Conservation (phyloP, 306 rosid species). For the Malus sieversii region DNA sequence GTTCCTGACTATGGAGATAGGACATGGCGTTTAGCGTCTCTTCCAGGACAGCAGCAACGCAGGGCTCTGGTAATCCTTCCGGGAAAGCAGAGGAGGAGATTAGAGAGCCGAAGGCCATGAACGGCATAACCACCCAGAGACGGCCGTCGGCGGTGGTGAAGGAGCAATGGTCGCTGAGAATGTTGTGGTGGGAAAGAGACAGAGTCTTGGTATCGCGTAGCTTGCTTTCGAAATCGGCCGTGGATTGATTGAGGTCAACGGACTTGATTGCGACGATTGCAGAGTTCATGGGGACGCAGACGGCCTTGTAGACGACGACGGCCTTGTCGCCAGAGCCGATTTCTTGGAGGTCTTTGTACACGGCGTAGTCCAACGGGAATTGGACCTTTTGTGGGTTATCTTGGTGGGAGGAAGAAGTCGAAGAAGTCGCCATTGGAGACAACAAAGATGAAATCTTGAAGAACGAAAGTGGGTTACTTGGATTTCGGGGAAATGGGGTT, state of each 20-base stretch:
- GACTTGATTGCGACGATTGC: too few relatives aligned
- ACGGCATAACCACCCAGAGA: constrained; percentile 81
- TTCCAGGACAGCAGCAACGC: constrained; percentile 44
- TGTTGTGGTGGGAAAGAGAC: constrained; percentile 54
- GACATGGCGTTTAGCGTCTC: constrained; percentile 44
- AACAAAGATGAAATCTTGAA: not conserved
- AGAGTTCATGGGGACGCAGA: too few relatives aligned
- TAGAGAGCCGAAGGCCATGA: constrained; percentile 67
- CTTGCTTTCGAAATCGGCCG: not conserved
- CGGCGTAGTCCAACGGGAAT: constrained; percentile 40
- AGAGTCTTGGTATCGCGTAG: constrained; percentile 45
- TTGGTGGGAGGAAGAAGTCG: too few relatives aligned
- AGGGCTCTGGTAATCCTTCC: constrained; percentile 42
- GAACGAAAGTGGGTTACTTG: not conserved
- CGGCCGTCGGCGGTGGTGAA: constrained; percentile 36
- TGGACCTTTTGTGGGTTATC: constrained; percentile 13
- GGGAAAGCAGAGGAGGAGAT: constrained; percentile 48
- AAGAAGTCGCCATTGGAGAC: not conserved
- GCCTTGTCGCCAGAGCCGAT: constrained; percentile 23
- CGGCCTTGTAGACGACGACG: too few relatives aligned
- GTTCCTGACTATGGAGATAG: constrained; percentile 64
- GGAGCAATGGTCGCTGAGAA: constrained; percentile 57
- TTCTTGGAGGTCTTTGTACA: constrained; percentile 35
- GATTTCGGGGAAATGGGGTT: not conserved
- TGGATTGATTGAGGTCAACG: too few relatives aligned